These are phyloP conservation scores for Ganoderma multipileum DNA, from an alignment of 1,284 basidiomycete genomes.

Conservation along the genomic window DNA sequence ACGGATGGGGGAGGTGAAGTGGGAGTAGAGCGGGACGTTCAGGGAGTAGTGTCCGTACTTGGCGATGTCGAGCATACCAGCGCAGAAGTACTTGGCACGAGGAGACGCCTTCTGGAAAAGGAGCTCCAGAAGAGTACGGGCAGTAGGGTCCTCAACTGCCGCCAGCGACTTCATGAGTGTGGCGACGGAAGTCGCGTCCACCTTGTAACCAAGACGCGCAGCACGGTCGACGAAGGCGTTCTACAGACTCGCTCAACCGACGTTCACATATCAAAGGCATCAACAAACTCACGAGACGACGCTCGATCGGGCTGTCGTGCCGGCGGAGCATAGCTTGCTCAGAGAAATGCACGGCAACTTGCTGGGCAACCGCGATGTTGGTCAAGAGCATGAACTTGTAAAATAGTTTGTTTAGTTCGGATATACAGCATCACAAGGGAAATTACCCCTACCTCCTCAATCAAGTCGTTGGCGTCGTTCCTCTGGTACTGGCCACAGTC, in stretches of 20 bases:
- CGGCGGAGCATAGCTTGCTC: slow-evolving; percentile 95
- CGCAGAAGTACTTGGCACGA: slow-evolving; percentile 96
- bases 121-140: slow-evolving; percentile 78
- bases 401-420: slow-evolving; percentile 10
- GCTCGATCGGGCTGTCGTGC: slow-evolving; percentile 92
- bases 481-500: slow-evolving; percentile 78
- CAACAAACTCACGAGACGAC: slow-evolving; percentile 70
- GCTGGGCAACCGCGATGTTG: slow-evolving; percentile 91
- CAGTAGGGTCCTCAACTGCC: slow-evolving; percentile 74
- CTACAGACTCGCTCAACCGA: slow-evolving; percentile 45
- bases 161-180: slow-evolving; percentile 87
- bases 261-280: background rate
- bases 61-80: slow-evolving; percentile 98
- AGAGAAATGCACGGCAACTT: slow-evolving; percentile 92
- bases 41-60: slow-evolving; percentile 97
- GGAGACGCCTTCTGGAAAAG: slow-evolving; percentile 90
- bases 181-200: slow-evolving; percentile 84
- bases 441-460: slow-evolving; percentile 79
- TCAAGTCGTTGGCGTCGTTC: slow-evolving; percentile 79
- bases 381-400: slow-evolving; percentile 90
- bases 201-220: slow-evolving; percentile 80
- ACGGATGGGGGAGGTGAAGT: slow-evolving; percentile 95
- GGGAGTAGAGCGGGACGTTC: slow-evolving; percentile 93
- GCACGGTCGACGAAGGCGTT: slow-evolving; percentile 83
- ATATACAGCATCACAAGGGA: background rate